A percentile compares a stretch with the other conserved stretches of the same genome.
phyloP scores from a whole-genome alignment of 2,329 filamentous ascomycete species.

The Fusarium praegraminearum region DNA sequence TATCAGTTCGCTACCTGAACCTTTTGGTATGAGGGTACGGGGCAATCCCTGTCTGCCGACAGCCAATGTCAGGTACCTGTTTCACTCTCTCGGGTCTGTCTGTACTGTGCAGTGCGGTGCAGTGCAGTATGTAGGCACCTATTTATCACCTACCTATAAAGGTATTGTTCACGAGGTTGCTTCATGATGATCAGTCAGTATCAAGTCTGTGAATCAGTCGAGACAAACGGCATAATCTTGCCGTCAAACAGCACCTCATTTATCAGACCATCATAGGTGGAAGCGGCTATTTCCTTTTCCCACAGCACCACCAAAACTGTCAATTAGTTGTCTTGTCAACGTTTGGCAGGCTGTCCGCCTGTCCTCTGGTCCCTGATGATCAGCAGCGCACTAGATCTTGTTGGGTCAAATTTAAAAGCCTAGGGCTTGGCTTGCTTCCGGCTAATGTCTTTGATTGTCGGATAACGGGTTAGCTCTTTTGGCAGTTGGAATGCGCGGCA shows the following conservation, averaged over 20 bases:
- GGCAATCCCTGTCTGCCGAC: background rate
- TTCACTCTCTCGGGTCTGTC: background rate
- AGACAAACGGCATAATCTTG: background rate
- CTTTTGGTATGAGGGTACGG: background rate
- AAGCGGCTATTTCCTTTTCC: constrained; percentile 21
- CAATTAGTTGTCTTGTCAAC: constrained; percentile 22
- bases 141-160: constrained; percentile 3
- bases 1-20: constrained; percentile 7
- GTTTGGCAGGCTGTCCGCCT: constrained; percentile 3
- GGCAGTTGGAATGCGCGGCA: constrained; percentile 28
- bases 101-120: background rate
- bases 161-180: constrained; percentile 14
- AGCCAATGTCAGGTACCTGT: constrained; percentile 4
- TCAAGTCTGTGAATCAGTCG: background rate
- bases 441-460: constrained; percentile 5
- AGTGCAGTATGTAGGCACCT: background rate
- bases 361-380: constrained; percentile 25
- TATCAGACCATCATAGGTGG: background rate
- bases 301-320: background rate
- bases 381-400: constrained; percentile 5
- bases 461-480: constrained; percentile 15
- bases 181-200: constrained; percentile 25
- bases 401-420: constrained; percentile 15
- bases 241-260: constrained; percentile 8
- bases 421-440: background rate